Base-by-base conservation (phyloP, 805 yeast genomes). In the Yamadazyma ubonensis region DNA sequence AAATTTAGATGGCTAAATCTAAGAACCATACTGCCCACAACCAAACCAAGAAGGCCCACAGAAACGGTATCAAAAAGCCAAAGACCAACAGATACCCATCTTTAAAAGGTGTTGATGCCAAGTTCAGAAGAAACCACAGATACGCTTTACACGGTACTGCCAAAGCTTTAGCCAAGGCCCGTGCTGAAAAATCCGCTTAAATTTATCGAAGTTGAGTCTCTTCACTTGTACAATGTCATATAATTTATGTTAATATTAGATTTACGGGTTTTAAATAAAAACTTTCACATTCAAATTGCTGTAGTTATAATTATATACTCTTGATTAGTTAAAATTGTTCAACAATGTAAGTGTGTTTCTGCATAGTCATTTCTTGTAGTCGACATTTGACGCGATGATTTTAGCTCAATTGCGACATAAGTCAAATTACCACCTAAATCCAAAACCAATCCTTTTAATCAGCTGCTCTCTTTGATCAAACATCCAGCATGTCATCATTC, bases 21-120 rank as follows among this genome's bases (percentile, higher is more conserved):
- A 93, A 93, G 96, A 93, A 93, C 79, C 98, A 93, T 75, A 93
- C 99, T 77, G 90, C 89, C 78, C 99, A 93, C 79, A 93, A 93
- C 95, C 98, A 91, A 79, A 86, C 85, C 89, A 86, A 76, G 73
- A 93, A 93, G 95, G 98, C 98, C 68, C 99, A 93, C 97, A 90
- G 84, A 73, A 93, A 93, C 86, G 99, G 99, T 80, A 91, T 93
- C 81, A 91, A 91, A 86, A 93, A 91, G 90, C 96, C 97, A 64
- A 86, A 81, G 83, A 84, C 96, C 69, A 76, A 81, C 95, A 90
- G 87, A 81, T 89, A 91, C 83, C 96, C 96, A 60, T 90, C 98
- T 57, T 81, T 88, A 76, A 91, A 87, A 79, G 96, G 96, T 81
- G 97, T 91, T 73, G 98, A 93, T 76, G 83, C 99, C 71, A 93